phyloP scores from a whole-genome alignment of 2,329 filamentous ascomycete genomes.

The Cladosporium sphaerospermum region DNA sequence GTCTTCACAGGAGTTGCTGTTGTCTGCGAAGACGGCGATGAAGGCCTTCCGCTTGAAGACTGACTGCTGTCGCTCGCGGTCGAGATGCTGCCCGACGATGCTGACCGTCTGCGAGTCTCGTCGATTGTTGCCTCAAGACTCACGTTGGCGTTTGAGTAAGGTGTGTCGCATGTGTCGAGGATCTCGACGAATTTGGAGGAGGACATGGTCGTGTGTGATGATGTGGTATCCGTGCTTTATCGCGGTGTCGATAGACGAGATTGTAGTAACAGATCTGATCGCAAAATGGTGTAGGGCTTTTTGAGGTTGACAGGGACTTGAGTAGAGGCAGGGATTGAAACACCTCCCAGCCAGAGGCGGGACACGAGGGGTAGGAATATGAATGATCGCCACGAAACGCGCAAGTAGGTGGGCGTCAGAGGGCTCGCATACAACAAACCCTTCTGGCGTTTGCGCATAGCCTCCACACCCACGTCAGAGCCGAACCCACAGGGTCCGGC shows the following conservation, averaged over 20 bases:
- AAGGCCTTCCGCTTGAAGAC: not conserved
- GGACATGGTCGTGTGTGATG: conserved; percentile 20
- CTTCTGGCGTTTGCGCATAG: conserved; percentile 5
- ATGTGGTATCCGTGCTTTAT: not conserved
- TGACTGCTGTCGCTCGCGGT: conserved; percentile 16
- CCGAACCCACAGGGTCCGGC: conserved; percentile 10
- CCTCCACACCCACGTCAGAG: conserved; percentile 9
- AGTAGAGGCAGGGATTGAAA: not conserved
- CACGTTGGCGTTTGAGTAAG: conserved; percentile 30
- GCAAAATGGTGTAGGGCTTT: not conserved
- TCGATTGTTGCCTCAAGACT: conserved; percentile 31
- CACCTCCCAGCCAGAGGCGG: not conserved
- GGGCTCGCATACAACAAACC: conserved; percentile 7
- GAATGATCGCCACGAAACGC: conserved; percentile 4
- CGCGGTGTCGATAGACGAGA: not conserved
- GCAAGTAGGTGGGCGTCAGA: conserved; percentile 7
- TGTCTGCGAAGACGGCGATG: conserved; percentile 5
- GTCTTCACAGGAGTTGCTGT: conserved; percentile 10
- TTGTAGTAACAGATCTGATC: conserved; percentile 7
- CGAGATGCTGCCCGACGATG: conserved; percentile 22
- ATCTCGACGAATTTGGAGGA: conserved; percentile 33
- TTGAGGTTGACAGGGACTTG: not conserved
- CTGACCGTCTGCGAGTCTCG: conserved; percentile 26
- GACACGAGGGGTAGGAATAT: conserved; percentile 4
- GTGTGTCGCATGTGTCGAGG: conserved; percentile 25